Evolutionary conservation across 345 rosid species (phyloP).

Genomic region (Dimocarpus longan): DNA sequence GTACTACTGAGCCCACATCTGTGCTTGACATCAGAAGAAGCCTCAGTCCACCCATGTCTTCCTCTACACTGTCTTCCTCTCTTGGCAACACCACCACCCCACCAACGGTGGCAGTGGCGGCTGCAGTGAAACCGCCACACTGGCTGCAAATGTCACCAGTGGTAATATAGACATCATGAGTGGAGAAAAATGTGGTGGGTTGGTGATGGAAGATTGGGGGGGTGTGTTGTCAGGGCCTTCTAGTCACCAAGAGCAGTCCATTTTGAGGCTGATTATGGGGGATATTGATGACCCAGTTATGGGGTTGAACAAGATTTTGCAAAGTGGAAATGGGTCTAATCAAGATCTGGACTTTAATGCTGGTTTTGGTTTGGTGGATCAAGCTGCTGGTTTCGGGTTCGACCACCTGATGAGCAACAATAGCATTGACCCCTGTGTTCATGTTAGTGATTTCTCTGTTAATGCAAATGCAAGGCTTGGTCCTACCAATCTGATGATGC

Average conservation of each 20-base stretch:
- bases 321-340: slow-evolving; percentile 32
- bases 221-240: slow-evolving; percentile 56
- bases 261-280: slow-evolving; percentile 71
- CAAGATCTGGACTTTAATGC: slow-evolving; percentile 46
- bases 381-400: slow-evolving; percentile 48
- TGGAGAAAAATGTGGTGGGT: slow-evolving; percentile 50
- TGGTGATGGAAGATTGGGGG: slow-evolving; percentile 71
- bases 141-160: slow-evolving; percentile 36
- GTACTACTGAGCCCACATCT: slow-evolving; percentile 54
- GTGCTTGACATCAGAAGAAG: slow-evolving; percentile 60
- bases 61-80: slow-evolving; percentile 81
- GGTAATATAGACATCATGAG: slow-evolving; percentile 31
- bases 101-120: slow-evolving; percentile 40
- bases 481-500: slow-evolving; percentile 12
- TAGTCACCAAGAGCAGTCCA: slow-evolving; percentile 59
- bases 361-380: slow-evolving; percentile 68
- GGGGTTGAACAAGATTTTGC: slow-evolving; percentile 63
- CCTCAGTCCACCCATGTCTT: slow-evolving; percentile 59
- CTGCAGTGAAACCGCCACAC: slow-evolving; percentile 43
- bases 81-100: slow-evolving; percentile 23
- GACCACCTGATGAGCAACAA: slow-evolving; percentile 20
- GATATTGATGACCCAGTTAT: slow-evolving; percentile 64
- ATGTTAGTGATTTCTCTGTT: slow-evolving; percentile 36
- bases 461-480: slow-evolving; percentile 26
- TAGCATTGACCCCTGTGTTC: slow-evolving; percentile 31